Percentiles rank a stretch among this genome's conserved stretches.
Evolutionary conservation across 345 rosid genomes (phyloP).

Genomic region (Linum lewisii): DNA sequence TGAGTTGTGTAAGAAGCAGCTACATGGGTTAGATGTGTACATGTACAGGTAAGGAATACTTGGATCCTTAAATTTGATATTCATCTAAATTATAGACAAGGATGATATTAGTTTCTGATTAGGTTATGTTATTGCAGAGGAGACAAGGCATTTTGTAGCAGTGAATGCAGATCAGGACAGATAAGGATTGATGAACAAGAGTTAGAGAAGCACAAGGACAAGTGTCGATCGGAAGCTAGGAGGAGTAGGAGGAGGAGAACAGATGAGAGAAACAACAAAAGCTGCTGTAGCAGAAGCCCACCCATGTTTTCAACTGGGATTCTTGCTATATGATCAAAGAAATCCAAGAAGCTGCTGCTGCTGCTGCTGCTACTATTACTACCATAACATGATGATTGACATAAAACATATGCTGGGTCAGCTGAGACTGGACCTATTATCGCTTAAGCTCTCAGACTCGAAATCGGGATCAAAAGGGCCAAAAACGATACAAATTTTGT

Average conservation of each 20-base stretch:
- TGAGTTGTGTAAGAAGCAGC: slow-evolving; percentile 55
- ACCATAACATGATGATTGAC: background rate
- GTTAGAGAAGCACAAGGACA: slow-evolving; percentile 20
- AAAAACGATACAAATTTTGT: too few relatives aligned
- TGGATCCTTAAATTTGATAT: too few relatives aligned
- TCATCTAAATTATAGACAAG: too few relatives aligned
- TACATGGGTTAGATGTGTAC: slow-evolving; percentile 62
- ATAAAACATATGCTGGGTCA: background rate
- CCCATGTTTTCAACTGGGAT: slow-evolving; percentile 64
- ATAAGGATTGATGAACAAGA: slow-evolving; percentile 44
- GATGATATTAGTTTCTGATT: background rate
- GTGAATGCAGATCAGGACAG: slow-evolving; percentile 62
- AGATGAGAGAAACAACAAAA: slow-evolving; percentile 37
- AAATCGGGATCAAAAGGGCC: too few relatives aligned
- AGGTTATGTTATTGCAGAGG: slow-evolving; percentile 36
- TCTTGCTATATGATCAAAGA: slow-evolving; percentile 55
- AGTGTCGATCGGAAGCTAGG: too few relatives aligned
- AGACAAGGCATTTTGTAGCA: slow-evolving; percentile 78
- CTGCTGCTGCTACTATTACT: too few relatives aligned
- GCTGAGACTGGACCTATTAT: background rate
- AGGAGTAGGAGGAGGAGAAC: slow-evolving; percentile 39
- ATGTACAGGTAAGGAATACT: slow-evolving; percentile 72
- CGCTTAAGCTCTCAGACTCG: too few relatives aligned
- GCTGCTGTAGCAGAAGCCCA: slow-evolving; percentile 22
- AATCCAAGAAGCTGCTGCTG: too few relatives aligned